Percentiles rank a stretch among this genome's conserved stretches.
These are phyloP conservation scores for Groenewaldozyma auringiensis DNA, from an alignment of 1,139 yeast species.

Conservation along the genomic window DNA sequence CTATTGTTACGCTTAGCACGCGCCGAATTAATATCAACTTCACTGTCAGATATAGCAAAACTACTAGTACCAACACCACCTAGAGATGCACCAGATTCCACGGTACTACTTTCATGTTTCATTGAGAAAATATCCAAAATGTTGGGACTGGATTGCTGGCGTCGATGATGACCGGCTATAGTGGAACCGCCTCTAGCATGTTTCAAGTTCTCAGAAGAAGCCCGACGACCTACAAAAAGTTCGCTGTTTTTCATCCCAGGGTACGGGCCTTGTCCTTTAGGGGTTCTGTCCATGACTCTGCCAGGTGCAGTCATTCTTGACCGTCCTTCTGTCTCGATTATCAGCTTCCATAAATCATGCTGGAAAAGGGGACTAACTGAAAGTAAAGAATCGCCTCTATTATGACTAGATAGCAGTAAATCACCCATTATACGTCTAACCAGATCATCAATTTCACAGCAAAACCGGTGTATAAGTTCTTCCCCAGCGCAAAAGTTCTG, in stretches of 20 bases:
- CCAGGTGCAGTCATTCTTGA: constrained; percentile 16
- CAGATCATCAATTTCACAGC: constrained; percentile 31
- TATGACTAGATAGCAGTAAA: constrained; percentile 20
- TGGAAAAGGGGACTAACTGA: constrained; percentile 22
- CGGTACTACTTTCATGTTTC: constrained; percentile 7
- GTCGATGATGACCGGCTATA: constrained; percentile 19
- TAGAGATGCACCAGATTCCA: constrained; percentile 7
- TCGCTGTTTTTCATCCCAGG: background rate
- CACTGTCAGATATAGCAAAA: background rate
- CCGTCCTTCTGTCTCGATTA: constrained; percentile 24
- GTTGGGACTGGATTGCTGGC: constrained; percentile 25
- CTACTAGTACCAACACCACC: background rate
- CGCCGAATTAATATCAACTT: constrained; percentile 1
- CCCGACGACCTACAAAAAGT: background rate
- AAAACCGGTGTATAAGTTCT: constrained; percentile 31
- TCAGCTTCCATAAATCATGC: constrained; percentile 24
- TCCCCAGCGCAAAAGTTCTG: constrained; percentile 33
- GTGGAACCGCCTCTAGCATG: constrained; percentile 11
- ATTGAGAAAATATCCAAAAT: constrained; percentile 21
- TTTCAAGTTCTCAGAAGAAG: background rate
- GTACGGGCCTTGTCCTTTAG: background rate
- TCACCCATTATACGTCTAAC: constrained; percentile 30
- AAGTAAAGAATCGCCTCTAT: constrained; percentile 24
- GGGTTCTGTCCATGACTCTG: background rate
- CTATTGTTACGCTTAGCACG: constrained; percentile 24